A percentile compares a stretch with the other conserved stretches of the same genome.
phyloP scores from a whole-genome alignment of 371 early-diverging fungal species.

The Mortierella sp. region DNA sequence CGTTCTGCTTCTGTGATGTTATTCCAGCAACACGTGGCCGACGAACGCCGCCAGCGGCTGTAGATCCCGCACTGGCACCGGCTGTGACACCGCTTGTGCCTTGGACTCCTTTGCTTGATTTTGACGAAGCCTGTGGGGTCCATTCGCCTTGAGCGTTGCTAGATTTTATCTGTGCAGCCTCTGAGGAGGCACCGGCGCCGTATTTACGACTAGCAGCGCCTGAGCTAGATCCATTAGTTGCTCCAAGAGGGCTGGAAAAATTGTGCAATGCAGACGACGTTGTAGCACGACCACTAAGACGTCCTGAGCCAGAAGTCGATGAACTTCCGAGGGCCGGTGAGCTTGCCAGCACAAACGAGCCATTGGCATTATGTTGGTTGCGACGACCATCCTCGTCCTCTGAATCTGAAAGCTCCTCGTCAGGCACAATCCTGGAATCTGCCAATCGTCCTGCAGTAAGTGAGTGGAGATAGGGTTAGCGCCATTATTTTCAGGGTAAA shows the following conservation, averaged over 20 bases:
- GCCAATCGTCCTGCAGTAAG: slow-evolving; percentile 61
- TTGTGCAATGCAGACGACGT: slow-evolving; percentile 47
- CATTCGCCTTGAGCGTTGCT: slow-evolving; percentile 37
- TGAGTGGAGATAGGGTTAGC: neutral
- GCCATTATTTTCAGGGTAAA: neutral
- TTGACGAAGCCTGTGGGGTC: slow-evolving; percentile 17
- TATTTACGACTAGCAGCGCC: slow-evolving; percentile 27
- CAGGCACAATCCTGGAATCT: slow-evolving; percentile 68
- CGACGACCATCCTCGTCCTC: slow-evolving; percentile 71
- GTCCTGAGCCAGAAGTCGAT: slow-evolving; percentile 19
- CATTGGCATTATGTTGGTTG: slow-evolving; percentile 48
- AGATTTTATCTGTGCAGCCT: slow-evolving; percentile 15
- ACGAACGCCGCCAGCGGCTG: slow-evolving; percentile 22
- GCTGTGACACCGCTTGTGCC: neutral
- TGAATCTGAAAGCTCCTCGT: slow-evolving; percentile 75
- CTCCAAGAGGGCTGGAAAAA: slow-evolving; percentile 36
- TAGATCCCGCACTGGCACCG: slow-evolving; percentile 2
- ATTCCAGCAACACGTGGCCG: slow-evolving; percentile 26
- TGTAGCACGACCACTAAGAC: slow-evolving; percentile 37
- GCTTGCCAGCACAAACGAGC: slow-evolving; percentile 24
- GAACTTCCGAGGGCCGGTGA: slow-evolving; percentile 33
- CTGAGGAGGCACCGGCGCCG: slow-evolving; percentile 22
- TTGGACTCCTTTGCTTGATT: slow-evolving; percentile 28
- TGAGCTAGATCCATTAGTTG: slow-evolving; percentile 22
- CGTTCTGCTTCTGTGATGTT: slow-evolving; percentile 30